A percentile compares a stretch with the other conserved stretches of the same genome.
Evolutionary conservation across 805 yeast genomes (phyloP).

Genomic region (Priceomyces carsonii): DNA sequence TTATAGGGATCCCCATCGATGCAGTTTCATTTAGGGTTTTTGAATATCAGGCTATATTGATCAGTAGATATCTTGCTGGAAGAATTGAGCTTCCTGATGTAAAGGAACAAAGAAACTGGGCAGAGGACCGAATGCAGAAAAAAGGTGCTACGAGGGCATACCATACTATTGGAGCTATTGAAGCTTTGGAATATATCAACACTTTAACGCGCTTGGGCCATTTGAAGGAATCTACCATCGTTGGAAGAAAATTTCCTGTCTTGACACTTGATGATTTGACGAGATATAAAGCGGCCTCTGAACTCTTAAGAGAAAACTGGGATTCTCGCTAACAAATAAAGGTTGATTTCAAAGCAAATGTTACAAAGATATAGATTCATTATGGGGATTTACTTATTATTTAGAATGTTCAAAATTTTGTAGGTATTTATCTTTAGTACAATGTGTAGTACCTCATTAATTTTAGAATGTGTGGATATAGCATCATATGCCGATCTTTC

Average conservation of each 20-base stretch:
- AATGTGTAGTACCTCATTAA: too few relatives aligned
- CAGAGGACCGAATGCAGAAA: slow-evolving; percentile 31
- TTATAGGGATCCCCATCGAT: slow-evolving; percentile 62
- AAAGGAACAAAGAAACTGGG: slow-evolving; percentile 48
- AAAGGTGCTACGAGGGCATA: slow-evolving; percentile 42
- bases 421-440: too few relatives aligned
- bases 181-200: slow-evolving; percentile 26
- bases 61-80: slow-evolving; percentile 63
- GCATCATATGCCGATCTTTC: too few relatives aligned
- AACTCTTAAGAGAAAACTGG: slow-evolving; percentile 19
- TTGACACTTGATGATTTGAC: slow-evolving; percentile 16
- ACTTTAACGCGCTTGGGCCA: slow-evolving; percentile 24
- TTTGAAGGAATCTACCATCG: slow-evolving; percentile 10
- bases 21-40: slow-evolving; percentile 64
- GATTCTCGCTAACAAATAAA: slow-evolving; percentile 15
- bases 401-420: too few relatives aligned
- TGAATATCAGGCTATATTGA: slow-evolving; percentile 62
- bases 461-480: too few relatives aligned
- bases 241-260: slow-evolving; percentile 24
- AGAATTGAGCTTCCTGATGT: slow-evolving; percentile 50
- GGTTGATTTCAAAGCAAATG: too few relatives aligned
- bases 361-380: too few relatives aligned
- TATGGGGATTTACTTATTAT: too few relatives aligned
- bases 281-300: slow-evolving; percentile 14
- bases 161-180: slow-evolving; percentile 36